These are phyloP conservation scores for Penicillium alfredii DNA, from an alignment of 495 filamentous ascomycete species.

Conservation along the genomic window DNA sequence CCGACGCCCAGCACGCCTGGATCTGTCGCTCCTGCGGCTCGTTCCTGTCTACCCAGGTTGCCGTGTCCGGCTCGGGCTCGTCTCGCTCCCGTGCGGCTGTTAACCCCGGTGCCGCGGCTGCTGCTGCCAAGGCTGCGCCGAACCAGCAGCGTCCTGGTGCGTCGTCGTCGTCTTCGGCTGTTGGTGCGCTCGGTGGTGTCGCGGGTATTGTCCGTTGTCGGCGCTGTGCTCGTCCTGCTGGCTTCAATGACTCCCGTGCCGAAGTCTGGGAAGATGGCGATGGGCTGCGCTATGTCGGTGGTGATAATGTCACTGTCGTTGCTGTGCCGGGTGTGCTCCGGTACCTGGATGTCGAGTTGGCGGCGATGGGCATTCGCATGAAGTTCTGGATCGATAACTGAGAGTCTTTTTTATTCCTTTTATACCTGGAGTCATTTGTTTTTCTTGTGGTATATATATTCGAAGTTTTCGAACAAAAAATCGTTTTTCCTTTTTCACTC, in stretches of 20 bases:
- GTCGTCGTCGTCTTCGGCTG: not conserved
- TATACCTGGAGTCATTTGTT: conserved; percentile 15
- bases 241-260: conserved; percentile 55
- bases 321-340: conserved; percentile 87
- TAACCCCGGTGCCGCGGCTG: conserved; percentile 27
- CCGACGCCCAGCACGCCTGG: conserved; percentile 80
- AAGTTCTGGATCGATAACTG: conserved; percentile 70
- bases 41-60: conserved; percentile 79
- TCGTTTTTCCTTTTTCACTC: too few relatives aligned
- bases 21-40: conserved; percentile 82
- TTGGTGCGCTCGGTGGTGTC: conserved; percentile 34
- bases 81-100: conserved; percentile 21
- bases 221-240: conserved; percentile 66
- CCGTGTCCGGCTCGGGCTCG: conserved; percentile 40
- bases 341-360: conserved; percentile 91
- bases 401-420: conserved; percentile 10
- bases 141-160: conserved; percentile 21
- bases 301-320: conserved; percentile 83
- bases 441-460: too few relatives aligned
- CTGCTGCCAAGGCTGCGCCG: conserved; percentile 29
- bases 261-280: conserved; percentile 89
- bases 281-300: conserved; percentile 74
- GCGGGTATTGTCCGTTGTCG: conserved; percentile 75
- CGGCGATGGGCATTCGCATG: conserved; percentile 87
- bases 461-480: too few relatives aligned